Evolutionary conservation across 306 rosid genomes (phyloP), one percentile per base, ranked within the genome.

Genomic region (Pyrus bretschneideri): DNA sequence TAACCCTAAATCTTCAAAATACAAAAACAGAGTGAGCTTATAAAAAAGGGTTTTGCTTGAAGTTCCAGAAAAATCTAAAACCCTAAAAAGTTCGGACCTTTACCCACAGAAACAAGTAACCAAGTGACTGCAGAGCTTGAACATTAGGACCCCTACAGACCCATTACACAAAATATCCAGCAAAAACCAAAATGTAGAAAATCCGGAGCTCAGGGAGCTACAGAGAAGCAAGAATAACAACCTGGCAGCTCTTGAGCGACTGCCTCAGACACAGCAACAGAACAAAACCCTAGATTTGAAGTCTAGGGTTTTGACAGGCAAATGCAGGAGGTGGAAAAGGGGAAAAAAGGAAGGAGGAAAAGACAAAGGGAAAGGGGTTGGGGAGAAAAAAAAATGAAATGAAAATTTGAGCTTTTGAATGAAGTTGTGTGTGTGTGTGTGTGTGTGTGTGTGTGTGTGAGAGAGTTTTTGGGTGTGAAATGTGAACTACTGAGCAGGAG

Each of bases 241-340:
- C 71, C 67, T 67, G 71, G 80, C 17, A 65, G 61, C 31, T 46
- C 31, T 42, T n/a, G 71, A 82, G 74, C 75, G 74, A 83, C 33
- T 57, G 81, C 77, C 75, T 51, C 67, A 57, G 57, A 79, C 81
- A 70, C 84, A 65, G 25, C 30, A 66, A 51, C 75, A 78, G 68
- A 90, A 84, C 76, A 83, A 87, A 89, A 92, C 92, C 96, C 92
- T 92, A 90, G 96, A 89, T 92, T 86, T 15, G 1, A 87, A 88
- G 84, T 83, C 89, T 88, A 90, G 93, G 97, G 93, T 83, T 95
- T 90, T 87, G 90, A 82, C 67, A 79, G 81, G 81, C 67, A 79
- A 89, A 83, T 83, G 90, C 84, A 85, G 93, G 46, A 62, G 71
- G 73, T 51, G 87, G 72, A 82, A 85, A 86, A 61, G 80, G 74